These are phyloP conservation scores for Ilex asprella DNA, from an alignment of 257 asterid genomes.

Conservation along the genomic window DNA sequence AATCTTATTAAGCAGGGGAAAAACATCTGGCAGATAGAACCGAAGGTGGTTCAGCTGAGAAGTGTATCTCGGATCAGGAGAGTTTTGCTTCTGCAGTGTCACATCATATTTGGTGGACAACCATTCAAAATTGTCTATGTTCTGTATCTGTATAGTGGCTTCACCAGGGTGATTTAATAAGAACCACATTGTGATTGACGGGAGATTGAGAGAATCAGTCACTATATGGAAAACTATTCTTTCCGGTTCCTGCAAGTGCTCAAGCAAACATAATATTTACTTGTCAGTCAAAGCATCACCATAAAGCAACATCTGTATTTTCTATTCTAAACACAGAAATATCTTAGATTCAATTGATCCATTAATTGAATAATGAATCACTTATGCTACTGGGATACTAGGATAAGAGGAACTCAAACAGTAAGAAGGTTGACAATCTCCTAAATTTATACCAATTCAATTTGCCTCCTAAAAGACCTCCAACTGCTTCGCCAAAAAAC, in stretches of 20 bases:
- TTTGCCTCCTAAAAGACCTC: too few relatives aligned
- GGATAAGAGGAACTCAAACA: too few relatives aligned
- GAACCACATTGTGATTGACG: conserved; percentile 96
- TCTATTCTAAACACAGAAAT: too few relatives aligned
- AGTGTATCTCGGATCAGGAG: conserved; percentile 59
- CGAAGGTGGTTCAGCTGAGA: conserved; percentile 84
- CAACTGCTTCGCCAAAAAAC: too few relatives aligned
- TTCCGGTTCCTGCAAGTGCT: conserved; percentile 54
- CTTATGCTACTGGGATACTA: too few relatives aligned
- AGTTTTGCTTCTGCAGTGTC: conserved; percentile 45
- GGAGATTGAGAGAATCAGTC: conserved; percentile 71
- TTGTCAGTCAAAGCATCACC: too few relatives aligned
- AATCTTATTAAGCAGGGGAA: conserved; percentile 62
- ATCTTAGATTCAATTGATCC: too few relatives aligned
- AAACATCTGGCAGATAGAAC: conserved; percentile 85
- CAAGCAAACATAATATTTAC: not conserved
- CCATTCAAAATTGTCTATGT: conserved; percentile 53
- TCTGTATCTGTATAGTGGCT: conserved; percentile 69
- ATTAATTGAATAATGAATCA: too few relatives aligned
- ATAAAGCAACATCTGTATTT: too few relatives aligned
- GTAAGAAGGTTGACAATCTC: too few relatives aligned
- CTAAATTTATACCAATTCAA: too few relatives aligned
- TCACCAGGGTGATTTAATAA: conserved; percentile 64
- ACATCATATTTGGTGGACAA: conserved; percentile 43
- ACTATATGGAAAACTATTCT: conserved; percentile 74